Evolutionary conservation across 345 rosid genomes (phyloP).

Genomic region (Lepidium sativum): DNA sequence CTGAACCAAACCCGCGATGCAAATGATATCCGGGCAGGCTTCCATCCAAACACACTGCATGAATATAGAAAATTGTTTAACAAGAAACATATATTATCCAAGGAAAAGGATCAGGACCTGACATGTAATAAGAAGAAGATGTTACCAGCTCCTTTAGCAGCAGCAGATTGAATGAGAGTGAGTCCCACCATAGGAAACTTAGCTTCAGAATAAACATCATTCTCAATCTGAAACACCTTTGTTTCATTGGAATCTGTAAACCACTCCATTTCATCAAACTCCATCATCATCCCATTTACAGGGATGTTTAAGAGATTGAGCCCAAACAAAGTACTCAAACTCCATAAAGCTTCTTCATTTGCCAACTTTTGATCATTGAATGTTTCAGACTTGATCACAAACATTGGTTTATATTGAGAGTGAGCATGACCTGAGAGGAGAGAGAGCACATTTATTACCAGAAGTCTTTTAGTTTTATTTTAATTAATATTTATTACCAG

Average conservation of each 20-base stretch:
- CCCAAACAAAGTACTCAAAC: constrained; percentile 26
- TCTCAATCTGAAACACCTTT: constrained; percentile 18
- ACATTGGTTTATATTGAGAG: constrained; percentile 2
- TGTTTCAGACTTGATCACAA: background rate
- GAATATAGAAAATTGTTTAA: background rate
- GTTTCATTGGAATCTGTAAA: constrained; percentile 19
- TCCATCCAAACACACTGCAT: constrained; percentile 70
- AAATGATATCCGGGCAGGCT: constrained; percentile 66
- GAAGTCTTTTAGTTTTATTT: background rate
- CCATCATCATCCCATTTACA: constrained; percentile 19
- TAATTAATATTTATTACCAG: background rate
- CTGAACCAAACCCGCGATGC: constrained; percentile 61
- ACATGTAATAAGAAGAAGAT: background rate
- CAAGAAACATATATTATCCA: constrained; percentile 2
- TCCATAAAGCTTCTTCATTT: constrained; percentile 23
- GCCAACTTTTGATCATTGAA: background rate
- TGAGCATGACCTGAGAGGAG: background rate
- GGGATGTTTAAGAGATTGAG: background rate
- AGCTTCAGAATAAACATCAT: constrained; percentile 22
- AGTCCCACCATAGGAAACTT: constrained; percentile 33
- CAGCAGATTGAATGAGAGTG: constrained; percentile 31
- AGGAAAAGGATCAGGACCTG: background rate
- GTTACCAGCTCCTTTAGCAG: constrained; percentile 33
- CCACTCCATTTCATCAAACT: constrained; percentile 27
- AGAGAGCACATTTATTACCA: constrained; percentile 3